A percentile compares a stretch with the other conserved stretches of the same genome.
Conservation (phyloP, 2,329 filamentous ascomycete genomes). For the Ampelomyces quisqualis region DNA sequence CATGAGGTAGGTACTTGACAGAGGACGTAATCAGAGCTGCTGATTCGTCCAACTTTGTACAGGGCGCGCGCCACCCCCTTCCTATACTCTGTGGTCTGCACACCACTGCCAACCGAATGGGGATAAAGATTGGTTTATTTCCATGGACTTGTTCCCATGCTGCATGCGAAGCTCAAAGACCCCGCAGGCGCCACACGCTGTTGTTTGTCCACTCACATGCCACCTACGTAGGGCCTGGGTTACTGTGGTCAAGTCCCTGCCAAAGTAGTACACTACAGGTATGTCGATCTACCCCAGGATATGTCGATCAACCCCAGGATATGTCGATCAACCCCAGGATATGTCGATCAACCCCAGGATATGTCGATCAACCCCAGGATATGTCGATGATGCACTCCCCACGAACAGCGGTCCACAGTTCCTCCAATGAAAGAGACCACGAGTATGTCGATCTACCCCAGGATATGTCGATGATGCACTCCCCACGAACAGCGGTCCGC, state of each 20-base stretch:
- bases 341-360: constrained; percentile 2
- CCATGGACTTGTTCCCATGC: background rate
- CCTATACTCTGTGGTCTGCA: too few species aligned
- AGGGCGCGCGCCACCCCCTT: too few species aligned
- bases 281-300: too few species aligned
- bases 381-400: constrained; percentile 3
- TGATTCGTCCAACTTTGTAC: too few species aligned
- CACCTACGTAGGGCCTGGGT: background rate
- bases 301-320: background rate
- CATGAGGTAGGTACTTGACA: too few species aligned
- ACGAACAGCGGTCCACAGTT: background rate
- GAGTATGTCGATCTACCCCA: constrained; percentile 2
- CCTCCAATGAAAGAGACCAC: constrained; percentile 2
- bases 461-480: constrained; percentile 5
- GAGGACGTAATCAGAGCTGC: too few species aligned
- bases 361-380: constrained; percentile 4
- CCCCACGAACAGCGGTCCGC: background rate
- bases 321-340: constrained; percentile 6
- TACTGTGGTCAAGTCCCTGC: background rate
- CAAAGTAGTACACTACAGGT: background rate
- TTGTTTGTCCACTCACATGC: too few species aligned
- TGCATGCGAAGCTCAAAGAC: background rate
- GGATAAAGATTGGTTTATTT: background rate
- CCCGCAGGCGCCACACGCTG: background rate
- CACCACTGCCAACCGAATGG: background rate